These are phyloP conservation scores for Areca catechu DNA, from an alignment of 176 grass and related monocot genomes.

Conservation along the genomic window DNA sequence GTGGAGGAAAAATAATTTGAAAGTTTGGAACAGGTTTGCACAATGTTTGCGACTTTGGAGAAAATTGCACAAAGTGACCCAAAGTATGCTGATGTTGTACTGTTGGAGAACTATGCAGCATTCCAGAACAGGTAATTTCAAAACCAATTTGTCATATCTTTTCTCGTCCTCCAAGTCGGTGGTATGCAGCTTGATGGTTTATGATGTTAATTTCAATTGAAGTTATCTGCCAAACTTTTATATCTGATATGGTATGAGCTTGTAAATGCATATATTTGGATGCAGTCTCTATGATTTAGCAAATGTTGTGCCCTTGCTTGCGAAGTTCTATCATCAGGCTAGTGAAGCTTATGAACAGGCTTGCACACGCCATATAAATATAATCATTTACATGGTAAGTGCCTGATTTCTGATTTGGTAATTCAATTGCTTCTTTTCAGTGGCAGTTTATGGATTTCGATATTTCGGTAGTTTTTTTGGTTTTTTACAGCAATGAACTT, in stretches of 20 bases:
- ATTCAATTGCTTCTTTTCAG: too few species aligned
- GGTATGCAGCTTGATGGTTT: too few species aligned
- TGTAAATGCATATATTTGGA: constrained; percentile 5
- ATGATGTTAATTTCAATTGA: too few species aligned
- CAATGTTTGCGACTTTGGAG: constrained; percentile 90
- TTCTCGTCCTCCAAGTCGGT: too few species aligned
- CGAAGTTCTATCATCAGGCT: constrained; percentile 83
- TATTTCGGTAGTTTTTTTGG: too few species aligned
- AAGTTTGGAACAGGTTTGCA: constrained; percentile 49
- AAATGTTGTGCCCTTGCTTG: constrained; percentile 76
- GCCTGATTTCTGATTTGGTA: constrained; percentile 13
- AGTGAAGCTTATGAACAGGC: constrained; percentile 90
- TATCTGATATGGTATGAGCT: neutral
- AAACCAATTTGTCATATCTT: too few species aligned
- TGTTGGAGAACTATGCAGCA: constrained; percentile 94
- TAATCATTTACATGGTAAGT: constrained; percentile 88
- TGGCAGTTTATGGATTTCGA: too few species aligned
- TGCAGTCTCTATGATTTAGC: constrained; percentile 97
- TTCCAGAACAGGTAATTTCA: constrained; percentile 80
- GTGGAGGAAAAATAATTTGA: too few species aligned
- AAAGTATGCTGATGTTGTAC: constrained; percentile 66
- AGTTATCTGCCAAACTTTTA: constrained; percentile 4
- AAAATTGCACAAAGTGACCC: constrained; percentile 89
- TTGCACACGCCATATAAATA: constrained; percentile 86
- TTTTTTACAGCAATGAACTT: too few species aligned